These are phyloP conservation scores for Talaromyces rugulosus DNA, from an alignment of 2,329 filamentous ascomycete genomes.

Conservation along the genomic window DNA sequence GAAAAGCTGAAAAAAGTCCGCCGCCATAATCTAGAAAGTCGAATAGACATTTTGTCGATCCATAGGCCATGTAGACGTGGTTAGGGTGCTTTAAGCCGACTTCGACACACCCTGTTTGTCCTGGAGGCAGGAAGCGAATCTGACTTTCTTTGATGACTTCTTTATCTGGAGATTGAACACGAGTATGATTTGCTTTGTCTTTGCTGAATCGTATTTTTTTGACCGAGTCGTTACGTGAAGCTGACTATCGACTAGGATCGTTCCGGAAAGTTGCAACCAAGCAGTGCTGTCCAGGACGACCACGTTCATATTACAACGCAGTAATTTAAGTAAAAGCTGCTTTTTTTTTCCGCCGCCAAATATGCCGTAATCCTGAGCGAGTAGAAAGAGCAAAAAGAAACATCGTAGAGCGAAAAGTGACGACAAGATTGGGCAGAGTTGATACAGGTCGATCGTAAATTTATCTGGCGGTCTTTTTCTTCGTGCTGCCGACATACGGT, in stretches of 20 bases:
- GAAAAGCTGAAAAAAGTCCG: neutral
- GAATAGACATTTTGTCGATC: neutral
- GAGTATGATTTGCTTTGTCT: slow-evolving; percentile 3
- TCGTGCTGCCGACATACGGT: slow-evolving; percentile 31
- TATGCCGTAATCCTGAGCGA: slow-evolving; percentile 35
- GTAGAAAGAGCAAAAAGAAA: slow-evolving; percentile 34
- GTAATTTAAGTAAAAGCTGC: slow-evolving; percentile 22
- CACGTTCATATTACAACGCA: slow-evolving; percentile 42
- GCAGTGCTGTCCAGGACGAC: slow-evolving; percentile 42
- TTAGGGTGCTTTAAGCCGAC: neutral
- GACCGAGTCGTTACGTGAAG: slow-evolving; percentile 42
- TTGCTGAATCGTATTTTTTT: slow-evolving; percentile 27
- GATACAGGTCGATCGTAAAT: slow-evolving; percentile 28
- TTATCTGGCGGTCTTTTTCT: slow-evolving; percentile 24
- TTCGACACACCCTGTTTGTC: neutral
- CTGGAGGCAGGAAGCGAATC: neutral
- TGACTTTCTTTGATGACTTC: neutral
- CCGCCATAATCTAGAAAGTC: neutral
- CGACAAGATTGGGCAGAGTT: slow-evolving; percentile 28
- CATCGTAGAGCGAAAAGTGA: slow-evolving; percentile 34
- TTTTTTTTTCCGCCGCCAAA: slow-evolving; percentile 39
- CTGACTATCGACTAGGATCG: slow-evolving; percentile 38
- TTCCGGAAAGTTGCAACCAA: slow-evolving; percentile 34
- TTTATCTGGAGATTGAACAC: neutral
- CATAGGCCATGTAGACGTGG: neutral